These are phyloP conservation scores for Onygena corvina DNA, from an alignment of 2,329 filamentous ascomycete species.

Conservation along the genomic window DNA sequence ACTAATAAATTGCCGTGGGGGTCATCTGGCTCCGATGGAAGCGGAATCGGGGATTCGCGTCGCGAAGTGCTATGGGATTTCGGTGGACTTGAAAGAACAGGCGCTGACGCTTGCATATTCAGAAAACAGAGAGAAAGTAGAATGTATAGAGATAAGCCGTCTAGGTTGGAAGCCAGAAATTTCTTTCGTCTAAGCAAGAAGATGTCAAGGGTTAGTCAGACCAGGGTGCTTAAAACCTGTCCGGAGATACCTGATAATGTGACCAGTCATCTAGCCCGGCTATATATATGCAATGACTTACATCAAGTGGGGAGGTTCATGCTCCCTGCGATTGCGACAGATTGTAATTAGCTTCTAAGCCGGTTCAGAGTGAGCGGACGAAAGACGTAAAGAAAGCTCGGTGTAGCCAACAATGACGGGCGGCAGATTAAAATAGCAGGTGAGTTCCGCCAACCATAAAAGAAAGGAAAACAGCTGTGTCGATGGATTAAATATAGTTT, in stretches of 20 bases:
- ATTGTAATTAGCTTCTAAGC: not conserved
- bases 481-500: not conserved
- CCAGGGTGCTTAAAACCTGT: too few species aligned
- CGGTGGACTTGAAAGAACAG: not conserved
- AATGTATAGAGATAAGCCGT: not conserved
- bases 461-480: conserved; percentile 1
- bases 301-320: not conserved
- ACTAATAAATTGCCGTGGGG: not conserved
- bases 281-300: not conserved
- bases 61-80: not conserved
- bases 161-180: not conserved
- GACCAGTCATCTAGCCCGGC: not conserved
- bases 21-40: not conserved
- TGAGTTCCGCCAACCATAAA: not conserved
- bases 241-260: too few species aligned
- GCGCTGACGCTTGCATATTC: not conserved
- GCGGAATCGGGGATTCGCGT: not conserved
- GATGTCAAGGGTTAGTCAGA: too few species aligned
- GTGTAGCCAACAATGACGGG: not conserved
- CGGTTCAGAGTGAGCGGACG: not conserved
- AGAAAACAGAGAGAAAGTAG: not conserved
- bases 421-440: not conserved
- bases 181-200: not conserved
- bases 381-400: not conserved
- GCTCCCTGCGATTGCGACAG: not conserved